Evolutionary conservation across 345 rosid genomes (phyloP), one percentile per base, ranked within the genome.

Genomic region (Lumnitzera littorea): DNA sequence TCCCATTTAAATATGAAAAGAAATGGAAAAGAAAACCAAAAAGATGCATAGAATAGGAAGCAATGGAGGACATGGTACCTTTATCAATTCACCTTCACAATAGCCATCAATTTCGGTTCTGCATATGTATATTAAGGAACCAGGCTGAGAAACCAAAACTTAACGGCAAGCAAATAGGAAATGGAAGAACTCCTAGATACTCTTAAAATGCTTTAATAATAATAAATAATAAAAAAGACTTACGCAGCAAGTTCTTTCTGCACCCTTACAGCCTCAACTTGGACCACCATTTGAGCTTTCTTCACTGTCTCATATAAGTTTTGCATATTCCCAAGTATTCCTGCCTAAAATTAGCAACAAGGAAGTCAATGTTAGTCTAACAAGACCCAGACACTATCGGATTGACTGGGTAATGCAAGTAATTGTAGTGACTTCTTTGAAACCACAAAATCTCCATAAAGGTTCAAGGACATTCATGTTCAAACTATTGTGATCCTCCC

Each of bases 251-350:
- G 85, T 77, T 86, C 96, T 56, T 91, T 91, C 62, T 89, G 98
- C 54, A 91, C 96, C 17, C 82, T 78, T 15, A 91, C 98, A 50
- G 96, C 96, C 69, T 88, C 98, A 14, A 89, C 96, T 78, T 88
- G 96, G 78, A 91, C 98, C 61, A 91, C 95, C 91, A 82, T 88
- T 76, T 91, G 95, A n/a, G 98, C 96, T 74, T 91, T 91, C 72
- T 91, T 91, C 64, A 89, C 96, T 2, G 95, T 88, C 58, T 89
- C 98, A 58, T 80, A 91, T 63, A 91, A 76, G 72, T 87, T 91
- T 71, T 82, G 91, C 96, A 89, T 91, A 74, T 88, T 88, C 24
- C 95, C 98, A 41, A 86, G 81, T 61, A 88, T 83, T 62, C 98
- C 96, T 75, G 95, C 88, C 98, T 86, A 82, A 75, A 73, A 25